Evolutionary conservation across 116 monocot species (phyloP).

Genomic region (Dioscorea cayenensis): DNA sequence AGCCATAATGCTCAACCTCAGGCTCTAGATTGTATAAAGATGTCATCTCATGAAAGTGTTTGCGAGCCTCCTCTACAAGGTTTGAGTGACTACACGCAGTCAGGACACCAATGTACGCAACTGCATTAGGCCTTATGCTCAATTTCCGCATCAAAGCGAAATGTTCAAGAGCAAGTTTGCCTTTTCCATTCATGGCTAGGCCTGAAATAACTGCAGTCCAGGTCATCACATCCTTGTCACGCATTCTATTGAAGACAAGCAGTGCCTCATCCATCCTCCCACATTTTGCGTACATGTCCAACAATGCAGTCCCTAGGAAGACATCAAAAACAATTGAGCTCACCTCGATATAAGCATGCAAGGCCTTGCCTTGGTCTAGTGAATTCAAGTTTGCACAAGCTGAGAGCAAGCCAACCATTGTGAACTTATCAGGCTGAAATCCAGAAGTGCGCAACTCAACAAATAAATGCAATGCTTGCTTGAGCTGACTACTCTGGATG

Average conservation of each 20-base stretch:
- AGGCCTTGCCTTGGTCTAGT: conserved; percentile 38
- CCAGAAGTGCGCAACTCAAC: conserved; percentile 23
- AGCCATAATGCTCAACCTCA: conserved; percentile 85
- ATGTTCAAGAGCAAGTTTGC: conserved; percentile 42
- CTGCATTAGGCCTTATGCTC: conserved; percentile 50
- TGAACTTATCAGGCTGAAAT: conserved; percentile 49
- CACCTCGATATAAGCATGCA: conserved; percentile 49
- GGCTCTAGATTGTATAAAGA: conserved; percentile 37
- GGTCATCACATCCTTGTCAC: conserved; percentile 23
- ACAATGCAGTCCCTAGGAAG: conserved; percentile 45
- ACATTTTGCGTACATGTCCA: conserved; percentile 88
- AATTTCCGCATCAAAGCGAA: conserved; percentile 46
- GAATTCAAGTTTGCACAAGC: conserved; percentile 56
- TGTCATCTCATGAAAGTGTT: conserved; percentile 61
- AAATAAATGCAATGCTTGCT: conserved; percentile 50
- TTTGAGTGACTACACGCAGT: conserved; percentile 80
- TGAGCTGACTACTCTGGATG: conserved; percentile 36
- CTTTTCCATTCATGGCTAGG: conserved; percentile 63
- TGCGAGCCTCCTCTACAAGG: conserved; percentile 36
- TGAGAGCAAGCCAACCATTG: conserved; percentile 48
- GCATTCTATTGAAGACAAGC: conserved; percentile 32
- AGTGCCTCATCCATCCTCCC: conserved; percentile 55
- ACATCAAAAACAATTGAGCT: conserved; percentile 28
- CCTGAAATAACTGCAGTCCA: conserved; percentile 39
- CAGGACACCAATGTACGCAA: conserved; percentile 56